Evolutionary conservation across 2,329 filamentous ascomycete species (phyloP), one percentile per base, ranked within the genome.

Genomic region (Didymella glomerata): DNA sequence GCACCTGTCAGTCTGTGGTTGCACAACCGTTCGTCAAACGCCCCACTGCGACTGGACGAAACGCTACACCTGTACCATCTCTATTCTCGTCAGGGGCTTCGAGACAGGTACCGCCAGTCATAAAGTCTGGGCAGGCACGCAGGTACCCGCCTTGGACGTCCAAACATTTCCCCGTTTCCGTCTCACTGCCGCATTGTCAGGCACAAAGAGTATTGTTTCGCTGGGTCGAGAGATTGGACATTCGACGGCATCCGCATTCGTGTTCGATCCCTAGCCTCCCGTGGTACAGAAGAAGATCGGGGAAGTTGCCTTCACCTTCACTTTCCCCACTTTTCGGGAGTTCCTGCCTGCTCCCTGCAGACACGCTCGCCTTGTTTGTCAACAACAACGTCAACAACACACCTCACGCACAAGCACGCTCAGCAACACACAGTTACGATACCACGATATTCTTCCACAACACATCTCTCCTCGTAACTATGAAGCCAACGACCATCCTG

Each of bases 1-100:
- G 38, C 38, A n/a, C 50, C 56, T 59, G 51, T 54, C 56, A 59
- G 25, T 51, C 20, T 51, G 56, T 24, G 40, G 56, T 59, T 50
- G 45, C 32, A 59, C 50, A 25, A 58, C 46, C 32, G 45, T 54
- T 54, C 56, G 46, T 46, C 46, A 50, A 59, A 49, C 45, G 27
- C 46, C 40, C 45, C 40, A 59, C 45, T 49, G 32, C 27, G 13
- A 50, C 50, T 54, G 56, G 56, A 46, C 41, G 40, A 54, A 54
- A 58, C 55, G 32, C 30, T 41, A 47, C 46, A 54, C 40, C 10
- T 54, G 50, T 54, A 36, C 45, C 40, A 36, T 47, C 40, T 11
- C 11, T 36, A 4, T 20, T 5, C 27, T 3, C 38, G 25, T 42
- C 41, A 34, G 50, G 45, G 40, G 34, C 56, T 45, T 42, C 40